These are phyloP conservation scores for Coemansia javaensis DNA, from an alignment of 192 early-diverging fungal species.

Conservation along the genomic window DNA sequence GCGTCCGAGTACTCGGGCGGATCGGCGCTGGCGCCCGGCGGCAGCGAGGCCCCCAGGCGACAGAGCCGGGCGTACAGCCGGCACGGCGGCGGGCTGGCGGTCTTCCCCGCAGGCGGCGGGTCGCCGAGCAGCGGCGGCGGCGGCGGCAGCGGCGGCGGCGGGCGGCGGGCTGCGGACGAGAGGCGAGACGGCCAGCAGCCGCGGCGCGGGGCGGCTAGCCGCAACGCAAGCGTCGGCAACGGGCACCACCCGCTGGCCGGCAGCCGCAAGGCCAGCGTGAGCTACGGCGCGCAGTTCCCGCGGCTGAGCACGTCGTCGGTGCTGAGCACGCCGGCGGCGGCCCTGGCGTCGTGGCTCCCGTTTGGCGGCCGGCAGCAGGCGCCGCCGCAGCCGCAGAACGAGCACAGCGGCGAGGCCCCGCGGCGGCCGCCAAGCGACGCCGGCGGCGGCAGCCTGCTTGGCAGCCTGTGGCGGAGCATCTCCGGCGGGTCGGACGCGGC, in stretches of 20 bases:
- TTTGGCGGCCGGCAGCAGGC: constrained; percentile 18
- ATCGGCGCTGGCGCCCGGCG: constrained; percentile 1
- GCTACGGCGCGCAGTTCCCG: neutral
- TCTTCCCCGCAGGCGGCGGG: too few species aligned
- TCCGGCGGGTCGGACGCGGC: constrained; percentile 25
- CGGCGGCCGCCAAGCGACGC: constrained; percentile 26
- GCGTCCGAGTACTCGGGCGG: constrained; percentile 14
- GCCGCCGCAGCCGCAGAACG: constrained; percentile 5
- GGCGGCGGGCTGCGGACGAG: too few species aligned
- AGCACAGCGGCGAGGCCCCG: constrained; percentile 1
- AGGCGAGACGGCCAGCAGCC: neutral
- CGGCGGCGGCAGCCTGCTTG: constrained; percentile 30
- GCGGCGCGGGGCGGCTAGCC: neutral
- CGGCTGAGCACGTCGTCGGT: constrained; percentile 37
- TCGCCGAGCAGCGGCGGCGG: too few species aligned
- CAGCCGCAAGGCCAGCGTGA: neutral
- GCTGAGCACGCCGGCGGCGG: constrained; percentile 30
- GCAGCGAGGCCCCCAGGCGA: neutral
- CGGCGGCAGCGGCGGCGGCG: too few species aligned
- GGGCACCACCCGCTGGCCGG: too few species aligned
- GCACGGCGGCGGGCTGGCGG: neutral
- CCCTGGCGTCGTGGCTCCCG: constrained; percentile 37
- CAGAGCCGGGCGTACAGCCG: neutral
- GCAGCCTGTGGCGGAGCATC: constrained; percentile 45
- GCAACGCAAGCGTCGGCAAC: constrained; percentile 5